Evolutionary conservation across 1,284 basidiomycete genomes (phyloP), one percentile per base, ranked within the genome.

Genomic region (Rhodotorula sp.): DNA sequence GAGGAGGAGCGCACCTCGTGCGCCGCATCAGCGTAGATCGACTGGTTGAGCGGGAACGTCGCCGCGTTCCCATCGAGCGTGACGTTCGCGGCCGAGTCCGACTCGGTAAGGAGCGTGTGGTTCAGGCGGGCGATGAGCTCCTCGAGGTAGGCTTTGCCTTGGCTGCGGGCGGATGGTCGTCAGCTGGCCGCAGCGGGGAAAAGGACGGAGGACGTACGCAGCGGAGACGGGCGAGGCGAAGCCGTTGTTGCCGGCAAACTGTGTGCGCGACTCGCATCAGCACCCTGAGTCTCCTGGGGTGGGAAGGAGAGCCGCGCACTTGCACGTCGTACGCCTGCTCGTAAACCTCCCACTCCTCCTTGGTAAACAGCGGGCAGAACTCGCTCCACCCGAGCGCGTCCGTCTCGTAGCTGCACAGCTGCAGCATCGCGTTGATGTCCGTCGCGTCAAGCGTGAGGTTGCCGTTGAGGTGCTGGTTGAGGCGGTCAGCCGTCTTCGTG

Each of bases 291-390:
- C n/a, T n/a, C n/a, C n/a, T n/a, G n/a, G n/a, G n/a, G n/a, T n/a
- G 15, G 2, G 48, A 48, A 50, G 13, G 25, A 48, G 21, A 1
- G 21, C 46, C 21, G 25, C 48, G 25, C 48, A 50, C 48, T 27
- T 10, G 17, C 39, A 71, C 51, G 64, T 72, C 71, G 54, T 46
- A 72, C 29, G 46, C 51, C 32, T 66, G 64, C 66, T 69, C 75
- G 41, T 90, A 87, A 72, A 94, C 95, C 80, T 92, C 87, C 80
- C 92, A 95, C 21, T 91, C 92, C 77, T 90, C 86, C 79, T 90
- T 85, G 0, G 91, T 94, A 82, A 97, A 97, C 1, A 97, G 84
- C 63, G 87, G 87, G 78, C 95, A 97, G 82, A 96, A 97, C 75
- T 88, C 89, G 39, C 90, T 92, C 79, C 91, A 94, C 4, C 94